Percentiles rank a stretch among this genome's conserved stretches.
phyloP scores from a whole-genome alignment of 2,329 filamentous ascomycete species.

The Nectriaceae sp. region DNA sequence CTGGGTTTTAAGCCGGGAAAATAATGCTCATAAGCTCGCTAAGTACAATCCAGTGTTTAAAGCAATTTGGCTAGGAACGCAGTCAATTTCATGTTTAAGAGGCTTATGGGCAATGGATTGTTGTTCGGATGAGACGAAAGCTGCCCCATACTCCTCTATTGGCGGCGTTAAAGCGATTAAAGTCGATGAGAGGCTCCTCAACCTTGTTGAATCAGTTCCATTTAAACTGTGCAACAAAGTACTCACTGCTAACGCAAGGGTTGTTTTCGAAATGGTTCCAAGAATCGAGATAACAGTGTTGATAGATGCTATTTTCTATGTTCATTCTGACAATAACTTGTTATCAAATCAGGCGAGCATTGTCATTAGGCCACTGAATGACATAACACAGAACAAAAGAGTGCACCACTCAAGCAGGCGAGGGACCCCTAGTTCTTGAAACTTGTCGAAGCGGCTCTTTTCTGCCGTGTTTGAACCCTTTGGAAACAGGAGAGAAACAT shows the following conservation, averaged over 20 bases:
- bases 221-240: conserved; percentile 15
- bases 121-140: conserved; percentile 6
- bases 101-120: conserved; percentile 10
- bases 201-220: conserved; percentile 15
- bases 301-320: neutral
- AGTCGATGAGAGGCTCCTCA: conserved; percentile 8
- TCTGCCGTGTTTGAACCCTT: too few relatives aligned
- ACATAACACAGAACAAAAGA: neutral
- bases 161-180: conserved; percentile 18
- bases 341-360: conserved; percentile 1
- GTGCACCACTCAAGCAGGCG: too few relatives aligned
- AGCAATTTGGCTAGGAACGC: too few relatives aligned
- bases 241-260: conserved; percentile 6
- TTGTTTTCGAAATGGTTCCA: conserved; percentile 2
- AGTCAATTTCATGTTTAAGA: neutral
- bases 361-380: conserved; percentile 4
- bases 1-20: too few relatives aligned
- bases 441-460: too few relatives aligned
- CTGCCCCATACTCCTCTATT: conserved; percentile 15
- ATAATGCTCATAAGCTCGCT: too few relatives aligned
- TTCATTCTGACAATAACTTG: conserved; percentile 13
- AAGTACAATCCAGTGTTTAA: too few relatives aligned
- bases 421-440: too few relatives aligned
- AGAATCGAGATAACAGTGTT: conserved; percentile 17
- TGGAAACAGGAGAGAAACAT: too few relatives aligned